Evolutionary conservation across 805 yeast genomes (phyloP), one percentile per base, ranked within the genome.

Genomic region (Saturnispora galanensis): DNA sequence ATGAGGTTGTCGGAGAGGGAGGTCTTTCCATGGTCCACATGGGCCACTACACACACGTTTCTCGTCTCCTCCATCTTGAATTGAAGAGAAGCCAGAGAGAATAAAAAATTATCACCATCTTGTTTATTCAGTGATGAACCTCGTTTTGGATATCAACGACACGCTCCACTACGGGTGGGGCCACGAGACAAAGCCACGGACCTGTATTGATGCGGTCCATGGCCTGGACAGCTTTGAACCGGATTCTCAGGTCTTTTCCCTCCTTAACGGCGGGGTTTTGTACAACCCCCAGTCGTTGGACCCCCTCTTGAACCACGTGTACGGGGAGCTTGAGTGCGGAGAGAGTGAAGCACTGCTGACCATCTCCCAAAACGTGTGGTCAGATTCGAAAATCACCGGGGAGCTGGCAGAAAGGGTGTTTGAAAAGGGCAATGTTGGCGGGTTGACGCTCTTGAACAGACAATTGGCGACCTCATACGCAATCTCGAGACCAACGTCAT

Each of bases 21-120:
- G 0, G 99, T 93, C 65, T 93, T 93, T 26, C 99, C 99, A 59
- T 93, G 99, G 62, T 93, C 99, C 18, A 93, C 98, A 64, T 93
- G 99, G 0, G 99, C 99, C 41, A 93, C 70, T 49, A 93, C 87
- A 64, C 98, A 93, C 37, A 93, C 86, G 63, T 93, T 93, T 49
- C 98, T 72, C 29, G 90, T 79, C 49, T 77, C 68, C 12, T 73
- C 65, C 50, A 82, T 75, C 52, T 12, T 18, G 26, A 15, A 17
- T 34, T 34, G 18, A 15, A 18, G 15, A 34, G 29, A 9, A 36
- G 26, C 11, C 28, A 21, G 26, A 21, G 26, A 38, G 16, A 30
- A 15, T 29, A 13, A 29, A 16, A n/a, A 13, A 16, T 5, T 15
- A n/a, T n/a, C 15, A n/a, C 34, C 34, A 31, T 4, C 40, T 17